Evolutionary conservation across 768 basidiomycete species (phyloP).

Genomic region (Amanita polypyramis): DNA sequence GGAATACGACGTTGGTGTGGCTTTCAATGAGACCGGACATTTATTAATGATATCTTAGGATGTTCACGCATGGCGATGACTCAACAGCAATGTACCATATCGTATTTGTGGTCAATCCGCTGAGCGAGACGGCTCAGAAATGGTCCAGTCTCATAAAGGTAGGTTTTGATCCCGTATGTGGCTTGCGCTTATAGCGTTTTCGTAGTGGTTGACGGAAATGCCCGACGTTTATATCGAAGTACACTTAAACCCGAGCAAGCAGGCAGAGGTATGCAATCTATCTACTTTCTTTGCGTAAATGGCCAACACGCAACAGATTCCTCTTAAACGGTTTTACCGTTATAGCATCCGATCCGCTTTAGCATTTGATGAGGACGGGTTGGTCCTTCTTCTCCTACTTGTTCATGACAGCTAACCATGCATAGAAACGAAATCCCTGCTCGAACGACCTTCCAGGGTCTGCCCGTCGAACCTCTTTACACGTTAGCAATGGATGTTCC

Average conservation of each 20-base stretch:
- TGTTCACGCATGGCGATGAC: constrained; percentile 61
- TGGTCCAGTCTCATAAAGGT: constrained; percentile 79
- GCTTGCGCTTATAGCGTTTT: background rate
- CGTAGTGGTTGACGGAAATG: constrained; percentile 53
- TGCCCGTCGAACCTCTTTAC: constrained; percentile 84
- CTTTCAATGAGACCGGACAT: background rate
- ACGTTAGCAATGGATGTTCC: constrained; percentile 92
- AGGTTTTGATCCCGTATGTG: constrained; percentile 8
- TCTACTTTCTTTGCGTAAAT: background rate
- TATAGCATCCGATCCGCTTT: constrained; percentile 52
- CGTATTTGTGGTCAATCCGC: constrained; percentile 70
- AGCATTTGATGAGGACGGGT: constrained; percentile 66
- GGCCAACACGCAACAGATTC: constrained; percentile 40
- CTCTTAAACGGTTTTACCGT: constrained; percentile 88
- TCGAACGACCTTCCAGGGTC: constrained; percentile 50
- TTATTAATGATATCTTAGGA: constrained; percentile 27
- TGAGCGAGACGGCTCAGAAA: constrained; percentile 77
- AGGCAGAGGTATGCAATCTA: constrained; percentile 47
- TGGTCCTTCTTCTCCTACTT: constrained; percentile 14
- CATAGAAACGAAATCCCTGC: constrained; percentile 48
- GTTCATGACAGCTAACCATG: background rate
- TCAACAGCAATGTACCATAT: constrained; percentile 59
- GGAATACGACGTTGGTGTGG: constrained; percentile 49
- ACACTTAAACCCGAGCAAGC: constrained; percentile 63
- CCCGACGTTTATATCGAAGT: constrained; percentile 63